phyloP scores from a whole-genome alignment of 371 early-diverging fungal genomes.

The Lichtheimia corymbifera region DNA sequence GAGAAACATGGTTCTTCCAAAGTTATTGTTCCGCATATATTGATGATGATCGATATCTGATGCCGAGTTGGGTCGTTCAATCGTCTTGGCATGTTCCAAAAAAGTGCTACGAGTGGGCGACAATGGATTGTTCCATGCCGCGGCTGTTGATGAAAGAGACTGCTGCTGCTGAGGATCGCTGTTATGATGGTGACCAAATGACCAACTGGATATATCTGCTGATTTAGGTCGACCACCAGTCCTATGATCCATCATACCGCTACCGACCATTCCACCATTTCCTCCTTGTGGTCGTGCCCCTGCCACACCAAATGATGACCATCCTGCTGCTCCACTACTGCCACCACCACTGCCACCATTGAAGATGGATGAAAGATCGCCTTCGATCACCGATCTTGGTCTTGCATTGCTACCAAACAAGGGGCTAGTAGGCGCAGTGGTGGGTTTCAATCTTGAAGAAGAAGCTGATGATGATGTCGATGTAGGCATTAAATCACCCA shows the following conservation, averaged over 20 bases:
- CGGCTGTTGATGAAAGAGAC: too few species aligned
- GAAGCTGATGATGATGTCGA: constrained; percentile 1
- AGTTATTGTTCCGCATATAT: constrained; percentile 3
- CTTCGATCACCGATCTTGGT: constrained; percentile 53
- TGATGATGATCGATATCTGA: constrained; percentile 44
- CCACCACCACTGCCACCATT: too few species aligned
- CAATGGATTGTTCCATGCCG: constrained; percentile 8
- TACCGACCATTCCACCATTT: neutral
- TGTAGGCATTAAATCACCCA: neutral
- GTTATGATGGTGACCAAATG: constrained; percentile 3
- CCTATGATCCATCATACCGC: constrained; percentile 17
- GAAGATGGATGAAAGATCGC: constrained; percentile 49
- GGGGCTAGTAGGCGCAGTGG: constrained; percentile 10
- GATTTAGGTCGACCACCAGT: constrained; percentile 58
- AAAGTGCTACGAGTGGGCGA: constrained; percentile 41
- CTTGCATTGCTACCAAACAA: constrained; percentile 12
- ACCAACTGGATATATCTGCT: constrained; percentile 52
- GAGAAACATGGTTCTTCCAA: neutral
- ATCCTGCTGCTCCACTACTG: neutral
- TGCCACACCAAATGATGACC: constrained; percentile 10
- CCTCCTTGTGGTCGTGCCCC: constrained; percentile 6
- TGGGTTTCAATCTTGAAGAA: constrained; percentile 3
- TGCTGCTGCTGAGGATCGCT: neutral
- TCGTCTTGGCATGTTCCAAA: constrained; percentile 35
- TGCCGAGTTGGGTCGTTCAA: constrained; percentile 54